These are phyloP conservation scores for Anthostomella pinea DNA, from an alignment of 2,329 filamentous ascomycete genomes.

Conservation along the genomic window DNA sequence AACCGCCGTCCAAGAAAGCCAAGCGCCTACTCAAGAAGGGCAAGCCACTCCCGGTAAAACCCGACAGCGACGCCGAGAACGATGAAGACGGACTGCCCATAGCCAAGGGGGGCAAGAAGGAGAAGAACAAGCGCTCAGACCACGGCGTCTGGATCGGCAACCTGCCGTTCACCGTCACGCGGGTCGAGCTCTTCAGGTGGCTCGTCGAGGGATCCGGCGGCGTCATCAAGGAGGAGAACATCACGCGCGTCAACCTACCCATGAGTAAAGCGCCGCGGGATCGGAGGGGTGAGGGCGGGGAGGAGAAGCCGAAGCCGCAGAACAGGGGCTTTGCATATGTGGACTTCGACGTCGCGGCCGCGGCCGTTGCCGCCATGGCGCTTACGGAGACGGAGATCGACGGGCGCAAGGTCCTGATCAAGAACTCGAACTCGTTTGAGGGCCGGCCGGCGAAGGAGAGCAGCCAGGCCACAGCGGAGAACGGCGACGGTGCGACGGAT, in stretches of 20 bases:
- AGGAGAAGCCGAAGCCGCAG: conserved; percentile 34
- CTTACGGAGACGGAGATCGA: conserved; percentile 80
- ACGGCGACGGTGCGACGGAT: conserved; percentile 30
- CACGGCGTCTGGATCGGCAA: conserved; percentile 97
- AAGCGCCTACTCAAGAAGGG: conserved; percentile 86
- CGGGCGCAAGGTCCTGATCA: conserved; percentile 84
- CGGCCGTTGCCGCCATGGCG: conserved; percentile 73
- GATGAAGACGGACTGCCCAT: conserved; percentile 30
- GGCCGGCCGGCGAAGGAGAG: conserved; percentile 72
- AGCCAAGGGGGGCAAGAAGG: conserved; percentile 32
- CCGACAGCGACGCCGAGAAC: conserved; percentile 39
- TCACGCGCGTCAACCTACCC: conserved; percentile 84
- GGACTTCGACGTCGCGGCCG: conserved; percentile 73
- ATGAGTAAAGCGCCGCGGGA: conserved; percentile 43
- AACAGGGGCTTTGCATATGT: conserved; percentile 98
- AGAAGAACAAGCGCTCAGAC: conserved; percentile 64
- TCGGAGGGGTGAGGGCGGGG: conserved; percentile 22
- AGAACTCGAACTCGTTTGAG: conserved; percentile 85
- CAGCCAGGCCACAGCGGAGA: conserved; percentile 30
- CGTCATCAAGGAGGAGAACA: conserved; percentile 62
- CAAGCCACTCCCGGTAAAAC: conserved; percentile 53
- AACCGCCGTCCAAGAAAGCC: conserved; percentile 93
- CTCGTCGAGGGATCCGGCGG: conserved; percentile 70
- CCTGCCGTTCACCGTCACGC: conserved; percentile 77
- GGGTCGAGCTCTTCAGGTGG: conserved; percentile 73